Evolutionary conservation across 2,329 filamentous ascomycete species (phyloP), one percentile per base, ranked within the genome.

Genomic region (Colletotrichum sp.): DNA sequence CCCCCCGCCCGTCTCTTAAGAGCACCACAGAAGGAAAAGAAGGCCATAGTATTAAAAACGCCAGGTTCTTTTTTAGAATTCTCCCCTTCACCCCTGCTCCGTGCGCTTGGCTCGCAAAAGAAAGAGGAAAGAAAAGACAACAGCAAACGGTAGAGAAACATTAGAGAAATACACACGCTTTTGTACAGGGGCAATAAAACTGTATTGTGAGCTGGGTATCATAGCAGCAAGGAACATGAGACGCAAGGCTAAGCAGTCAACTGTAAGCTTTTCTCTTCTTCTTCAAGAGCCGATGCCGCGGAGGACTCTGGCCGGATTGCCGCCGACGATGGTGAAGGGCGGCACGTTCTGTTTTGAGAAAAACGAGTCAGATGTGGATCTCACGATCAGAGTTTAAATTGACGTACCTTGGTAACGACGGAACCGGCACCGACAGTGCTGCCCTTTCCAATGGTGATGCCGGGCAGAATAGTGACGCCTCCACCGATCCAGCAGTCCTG

Each of bases 401-500:
- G 67, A 81, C 87, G 79, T 83, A 90, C 88, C 92, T 94, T 96
- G 2, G 95, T 96, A 26, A 98, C 96, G 49, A 98, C 93, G 79
- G 94, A 95, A 16, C 95, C 95, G 8, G 96, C 95, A 12, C 95
- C 96, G 76, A 98, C 90, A 1, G 94, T 95, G 72, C 90, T 92
- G 6, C 96, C 96, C 82, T 92, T 92, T 10, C 96, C 95, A 80
- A 98, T 94, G 44, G 89, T 95, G 32, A 96, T 92, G 9, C 95
- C 95, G 0, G 95, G 93, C 74, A 98, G 88, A 76, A 98, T 93
- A 39, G 91, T 93, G 16, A 93, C 94, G 80, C 94, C 94, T 15
- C 94, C 95, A 2, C 93, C 95, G 77, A 98, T 91, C 92, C 94
- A 96, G 82, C 94, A 94, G 84, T 98, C 95, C 78, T 97, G 94